Evolutionary conservation across 768 basidiomycete genomes (phyloP).

Genomic region (Tricholoma sp.): DNA sequence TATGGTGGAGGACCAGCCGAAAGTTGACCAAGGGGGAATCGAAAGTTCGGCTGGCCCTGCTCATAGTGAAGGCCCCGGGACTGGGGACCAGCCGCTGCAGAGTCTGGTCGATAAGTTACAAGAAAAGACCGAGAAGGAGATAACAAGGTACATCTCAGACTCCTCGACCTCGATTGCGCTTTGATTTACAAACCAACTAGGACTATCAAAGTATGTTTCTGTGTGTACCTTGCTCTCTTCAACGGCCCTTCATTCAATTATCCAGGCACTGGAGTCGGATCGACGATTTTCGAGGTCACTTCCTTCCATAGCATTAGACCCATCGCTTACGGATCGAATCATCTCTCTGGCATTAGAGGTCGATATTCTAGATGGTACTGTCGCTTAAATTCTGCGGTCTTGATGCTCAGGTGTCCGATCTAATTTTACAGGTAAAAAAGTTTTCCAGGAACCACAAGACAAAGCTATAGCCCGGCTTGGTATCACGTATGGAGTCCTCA

Average conservation of each 20-base stretch:
- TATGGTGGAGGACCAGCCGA: slow-evolving; percentile 5
- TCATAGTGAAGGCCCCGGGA: slow-evolving; percentile 25
- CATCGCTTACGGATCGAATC: slow-evolving; percentile 51
- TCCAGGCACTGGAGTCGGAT: slow-evolving; percentile 77
- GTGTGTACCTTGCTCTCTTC: not conserved
- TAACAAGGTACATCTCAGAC: slow-evolving; percentile 46
- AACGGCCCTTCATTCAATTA: not conserved
- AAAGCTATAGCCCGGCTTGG: slow-evolving; percentile 68
- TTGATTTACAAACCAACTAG: slow-evolving; percentile 13
- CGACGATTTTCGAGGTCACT: slow-evolving; percentile 65
- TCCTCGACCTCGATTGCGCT: not conserved
- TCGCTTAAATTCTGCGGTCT: slow-evolving; percentile 1
- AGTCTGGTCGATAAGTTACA: slow-evolving; percentile 75
- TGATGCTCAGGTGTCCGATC: slow-evolving; percentile 3
- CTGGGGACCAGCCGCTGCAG: slow-evolving; percentile 59
- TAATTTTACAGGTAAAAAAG: slow-evolving; percentile 24
- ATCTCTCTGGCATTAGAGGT: slow-evolving; percentile 43
- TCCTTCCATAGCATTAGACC: slow-evolving; percentile 58
- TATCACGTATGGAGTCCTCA: slow-evolving; percentile 75
- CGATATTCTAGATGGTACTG: slow-evolving; percentile 25
- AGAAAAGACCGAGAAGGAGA: slow-evolving; percentile 86
- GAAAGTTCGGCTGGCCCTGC: slow-evolving; percentile 7
- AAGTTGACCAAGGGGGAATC: not conserved
- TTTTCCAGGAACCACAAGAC: slow-evolving; percentile 58
- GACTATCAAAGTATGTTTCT: slow-evolving; percentile 29